Conservation (phyloP, 495 filamentous ascomycete species). For the Aspergillus ellipticus region DNA sequence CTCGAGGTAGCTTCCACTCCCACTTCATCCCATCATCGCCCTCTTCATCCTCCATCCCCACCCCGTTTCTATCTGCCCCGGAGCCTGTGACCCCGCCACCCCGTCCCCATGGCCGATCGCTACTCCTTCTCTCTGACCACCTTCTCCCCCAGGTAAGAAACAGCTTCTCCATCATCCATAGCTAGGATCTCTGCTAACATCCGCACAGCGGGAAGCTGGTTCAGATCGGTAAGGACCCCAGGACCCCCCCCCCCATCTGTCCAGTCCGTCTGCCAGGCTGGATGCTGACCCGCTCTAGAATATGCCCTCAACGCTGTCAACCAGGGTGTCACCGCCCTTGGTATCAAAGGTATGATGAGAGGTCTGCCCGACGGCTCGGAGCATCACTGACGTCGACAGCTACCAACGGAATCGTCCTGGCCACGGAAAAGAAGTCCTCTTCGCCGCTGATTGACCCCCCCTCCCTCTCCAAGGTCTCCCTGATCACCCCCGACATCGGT, state of each 20-base stretch:
- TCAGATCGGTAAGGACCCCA: slow-evolving; percentile 51
- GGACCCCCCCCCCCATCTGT: too few relatives aligned
- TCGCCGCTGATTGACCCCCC: slow-evolving; percentile 90
- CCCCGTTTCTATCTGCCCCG: background rate
- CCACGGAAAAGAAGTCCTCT: slow-evolving; percentile 98
- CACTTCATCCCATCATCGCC: slow-evolving; percentile 9
- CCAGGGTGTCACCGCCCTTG: slow-evolving; percentile 95
- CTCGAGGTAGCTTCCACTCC: slow-evolving; percentile 15
- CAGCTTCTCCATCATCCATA: slow-evolving; percentile 13
- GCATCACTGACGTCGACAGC: slow-evolving; percentile 47
- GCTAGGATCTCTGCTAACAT: slow-evolving; percentile 41
- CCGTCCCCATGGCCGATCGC: slow-evolving; percentile 79
- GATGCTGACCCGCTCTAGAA: slow-evolving; percentile 54
- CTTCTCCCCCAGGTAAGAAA: slow-evolving; percentile 98
- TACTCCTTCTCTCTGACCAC: slow-evolving; percentile 99
- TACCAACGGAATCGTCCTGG: slow-evolving; percentile 97
- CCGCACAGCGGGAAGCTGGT: slow-evolving; percentile 84
- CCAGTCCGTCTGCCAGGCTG: background rate
- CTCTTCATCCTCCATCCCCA: slow-evolving; percentile 14
- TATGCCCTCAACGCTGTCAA: slow-evolving; percentile 99
- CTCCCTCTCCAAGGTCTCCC: slow-evolving; percentile 94
- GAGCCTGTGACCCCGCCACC: slow-evolving; percentile 16
- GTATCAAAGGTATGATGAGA: slow-evolving; percentile 78
- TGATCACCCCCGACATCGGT: slow-evolving; percentile 97
- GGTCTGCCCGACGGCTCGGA: background rate